Conservation (phyloP, 129 eudicot genomes). For the Tagetes erecta region DNA sequence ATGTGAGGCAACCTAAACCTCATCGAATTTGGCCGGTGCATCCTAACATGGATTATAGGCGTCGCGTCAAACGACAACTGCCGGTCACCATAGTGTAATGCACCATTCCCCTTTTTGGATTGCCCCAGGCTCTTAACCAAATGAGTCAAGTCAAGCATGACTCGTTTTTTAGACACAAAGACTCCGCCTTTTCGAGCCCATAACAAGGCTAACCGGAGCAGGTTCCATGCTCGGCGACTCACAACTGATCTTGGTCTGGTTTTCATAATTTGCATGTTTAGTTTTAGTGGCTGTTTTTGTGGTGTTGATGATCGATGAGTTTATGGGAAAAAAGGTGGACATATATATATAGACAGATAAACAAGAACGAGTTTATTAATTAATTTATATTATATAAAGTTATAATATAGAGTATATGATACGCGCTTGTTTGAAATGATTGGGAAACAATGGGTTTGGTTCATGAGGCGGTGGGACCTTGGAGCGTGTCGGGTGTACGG, state of each 20-base stretch:
- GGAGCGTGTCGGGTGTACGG: constrained; percentile 34
- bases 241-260: constrained; percentile 26
- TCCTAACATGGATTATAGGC: constrained; percentile 62
- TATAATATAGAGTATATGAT: constrained; percentile 9
- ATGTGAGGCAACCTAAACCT: constrained; percentile 64
- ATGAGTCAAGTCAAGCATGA: constrained; percentile 40
- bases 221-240: constrained; percentile 59
- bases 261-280: constrained; percentile 43
- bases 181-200: constrained; percentile 79
- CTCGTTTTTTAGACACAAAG: constrained; percentile 35
- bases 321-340: neutral
- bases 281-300: neutral
- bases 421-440: constrained; percentile 24
- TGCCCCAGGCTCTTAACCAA: constrained; percentile 48
- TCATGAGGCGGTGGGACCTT: constrained; percentile 28
- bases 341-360: neutral
- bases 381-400: neutral
- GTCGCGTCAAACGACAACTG: constrained; percentile 78
- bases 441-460: constrained; percentile 8
- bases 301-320: neutral
- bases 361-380: neutral
- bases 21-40: constrained; percentile 76
- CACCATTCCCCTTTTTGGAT: constrained; percentile 32
- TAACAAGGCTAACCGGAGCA: constrained; percentile 57
- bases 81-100: constrained; percentile 61